phyloP scores from a whole-genome alignment of 108 stramenopile species.

The Nitzschia sp. region DNA sequence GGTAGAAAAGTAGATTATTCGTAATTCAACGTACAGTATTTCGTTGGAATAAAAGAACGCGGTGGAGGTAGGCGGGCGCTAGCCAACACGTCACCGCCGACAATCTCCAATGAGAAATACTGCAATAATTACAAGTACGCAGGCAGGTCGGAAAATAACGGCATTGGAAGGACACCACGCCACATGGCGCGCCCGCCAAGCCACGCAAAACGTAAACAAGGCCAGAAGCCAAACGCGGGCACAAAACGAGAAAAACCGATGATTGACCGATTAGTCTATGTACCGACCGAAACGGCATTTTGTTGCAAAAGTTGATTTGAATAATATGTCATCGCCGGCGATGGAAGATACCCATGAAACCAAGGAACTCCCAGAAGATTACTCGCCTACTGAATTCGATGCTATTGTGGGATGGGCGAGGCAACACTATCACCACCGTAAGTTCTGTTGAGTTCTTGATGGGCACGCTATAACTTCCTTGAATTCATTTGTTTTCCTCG shows the following conservation, averaged over 20 bases:
- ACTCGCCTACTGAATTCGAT: conserved; percentile 23
- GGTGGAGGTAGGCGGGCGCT: background rate
- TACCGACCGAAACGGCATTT: too few relatives aligned
- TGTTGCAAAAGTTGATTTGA: too few relatives aligned
- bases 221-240: too few relatives aligned
- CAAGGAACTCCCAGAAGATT: conserved; percentile 24
- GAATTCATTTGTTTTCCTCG: background rate
- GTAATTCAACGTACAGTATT: too few relatives aligned
- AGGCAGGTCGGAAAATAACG: background rate
- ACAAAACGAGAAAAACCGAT: too few relatives aligned
- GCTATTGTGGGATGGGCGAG: conserved; percentile 34
- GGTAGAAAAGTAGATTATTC: too few relatives aligned
- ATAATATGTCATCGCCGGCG: background rate
- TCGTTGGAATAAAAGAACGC: background rate
- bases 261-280: too few relatives aligned
- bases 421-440: conserved; percentile 36
- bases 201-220: too few relatives aligned
- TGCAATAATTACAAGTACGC: too few relatives aligned
- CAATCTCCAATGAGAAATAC: background rate
- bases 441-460: background rate
- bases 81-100: background rate
- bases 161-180: background rate
- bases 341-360: background rate
- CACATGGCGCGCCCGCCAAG: too few relatives aligned
- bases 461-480: background rate